These are phyloP conservation scores for Decorospora gaudefroyi DNA, from an alignment of 2,329 filamentous ascomycete species.

Conservation along the genomic window DNA sequence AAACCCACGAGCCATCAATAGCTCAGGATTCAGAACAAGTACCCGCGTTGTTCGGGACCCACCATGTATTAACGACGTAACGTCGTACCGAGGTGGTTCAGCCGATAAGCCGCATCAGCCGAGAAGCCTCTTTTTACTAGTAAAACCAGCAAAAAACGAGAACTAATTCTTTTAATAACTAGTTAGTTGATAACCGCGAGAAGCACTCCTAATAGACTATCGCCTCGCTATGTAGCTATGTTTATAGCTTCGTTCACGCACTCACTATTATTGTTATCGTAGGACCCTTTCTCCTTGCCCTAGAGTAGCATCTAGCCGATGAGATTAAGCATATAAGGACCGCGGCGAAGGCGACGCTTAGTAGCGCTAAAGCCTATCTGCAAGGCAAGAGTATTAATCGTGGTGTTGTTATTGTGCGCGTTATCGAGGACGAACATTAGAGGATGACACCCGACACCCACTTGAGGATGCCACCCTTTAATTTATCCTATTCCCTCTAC, in stretches of 20 bases:
- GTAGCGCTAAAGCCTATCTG: conserved; percentile 1
- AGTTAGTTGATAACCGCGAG: conserved; percentile 5
- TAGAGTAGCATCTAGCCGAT: conserved; percentile 1
- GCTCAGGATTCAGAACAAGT: too few relatives aligned
- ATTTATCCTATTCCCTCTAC: background rate
- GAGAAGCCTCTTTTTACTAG: too few relatives aligned
- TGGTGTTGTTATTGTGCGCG: background rate
- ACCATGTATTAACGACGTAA: too few relatives aligned
- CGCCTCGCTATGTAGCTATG: background rate
- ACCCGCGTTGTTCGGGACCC: too few relatives aligned
- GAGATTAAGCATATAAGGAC: conserved; percentile 6
- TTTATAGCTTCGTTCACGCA: background rate
- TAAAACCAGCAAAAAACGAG: too few relatives aligned
- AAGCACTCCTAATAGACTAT: conserved; percentile 7
- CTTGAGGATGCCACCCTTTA: background rate
- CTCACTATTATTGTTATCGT: conserved; percentile 2
- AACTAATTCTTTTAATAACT: too few relatives aligned
- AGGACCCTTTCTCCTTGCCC: conserved; percentile 1
- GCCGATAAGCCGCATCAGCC: too few relatives aligned
- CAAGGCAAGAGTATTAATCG: background rate
- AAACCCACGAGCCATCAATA: too few relatives aligned
- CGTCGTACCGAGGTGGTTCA: too few relatives aligned
- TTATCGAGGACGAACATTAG: background rate
- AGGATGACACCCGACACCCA: background rate
- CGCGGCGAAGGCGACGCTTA: conserved; percentile 1